Evolutionary conservation across 139 green algal species (phyloP), one percentile per base, ranked within the genome.

Genomic region (Astrephomene gubernaculifera): DNA sequence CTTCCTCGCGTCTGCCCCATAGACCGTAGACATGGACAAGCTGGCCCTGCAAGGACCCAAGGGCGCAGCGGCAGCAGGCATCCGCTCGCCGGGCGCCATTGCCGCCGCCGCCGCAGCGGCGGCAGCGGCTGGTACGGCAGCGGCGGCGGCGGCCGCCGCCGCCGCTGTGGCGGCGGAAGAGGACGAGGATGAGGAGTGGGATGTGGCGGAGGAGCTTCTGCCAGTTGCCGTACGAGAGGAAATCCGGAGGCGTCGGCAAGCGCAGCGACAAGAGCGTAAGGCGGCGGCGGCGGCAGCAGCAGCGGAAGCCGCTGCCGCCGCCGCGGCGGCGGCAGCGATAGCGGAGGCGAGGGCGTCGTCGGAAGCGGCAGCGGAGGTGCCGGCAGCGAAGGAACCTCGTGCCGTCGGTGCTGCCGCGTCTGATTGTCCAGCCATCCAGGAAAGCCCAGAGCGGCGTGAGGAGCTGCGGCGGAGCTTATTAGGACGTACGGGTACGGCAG

Each of bases 181-280:
- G 25, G 60, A 19, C 6, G 75, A 35, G 1, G 75, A 83, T 0
- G 75, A 39, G 19, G 75, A 63, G 41, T 61, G 4, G 17, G 79
- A 85, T 35, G 39, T 85, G 33, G 79, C 79, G 31, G 45, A 67
- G 33, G 79, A 71, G 79, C 61, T 85, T 43, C 79, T 85, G 41
- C 79, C 79, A 35, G 31, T 25, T 35, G 41, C 39, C 2, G 43
- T 85, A 45, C 79, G 64, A 5, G 63, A 76, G 43, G 43, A 67
- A 43, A 10, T 85, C 27, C 43, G 63, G 36, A 31, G 45, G 12
- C 79, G 79, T 33, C 53, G 44, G 27, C 76, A 17, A n/a, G 76
- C 38, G 74, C n/a, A 61, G 61, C 76, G 54, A 24, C 76, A 45
- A 29, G 21, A 73, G 61, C 79, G 36, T 2, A 43, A 39, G 33